Percentiles rank a stretch among this genome's conserved stretches.
Evolutionary conservation across 441 rosid species (phyloP).

Genomic region (Populus hybrid): DNA sequence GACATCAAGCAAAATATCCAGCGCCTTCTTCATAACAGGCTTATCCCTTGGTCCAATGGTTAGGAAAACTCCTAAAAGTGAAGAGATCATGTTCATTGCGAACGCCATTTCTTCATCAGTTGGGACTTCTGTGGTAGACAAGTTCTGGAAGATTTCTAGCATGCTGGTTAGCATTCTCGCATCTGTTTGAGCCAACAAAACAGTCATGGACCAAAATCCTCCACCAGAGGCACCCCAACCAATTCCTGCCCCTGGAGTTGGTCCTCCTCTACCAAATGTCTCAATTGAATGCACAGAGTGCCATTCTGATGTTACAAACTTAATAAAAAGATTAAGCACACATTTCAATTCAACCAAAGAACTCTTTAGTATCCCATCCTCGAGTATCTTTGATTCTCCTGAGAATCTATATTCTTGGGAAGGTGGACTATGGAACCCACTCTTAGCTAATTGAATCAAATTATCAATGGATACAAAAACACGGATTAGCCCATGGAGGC

Average conservation of each 20-base stretch:
- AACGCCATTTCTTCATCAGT: slow-evolving; percentile 33
- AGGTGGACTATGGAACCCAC: slow-evolving; percentile 22
- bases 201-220: slow-evolving; percentile 75
- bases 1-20: slow-evolving; percentile 56
- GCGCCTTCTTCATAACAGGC: slow-evolving; percentile 51
- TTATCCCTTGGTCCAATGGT: slow-evolving; percentile 68
- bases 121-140: slow-evolving; percentile 20
- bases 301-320: slow-evolving; percentile 55
- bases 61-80: slow-evolving; percentile 60
- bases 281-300: slow-evolving; percentile 59
- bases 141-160: slow-evolving; percentile 44
- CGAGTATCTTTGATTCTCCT: slow-evolving; percentile 57
- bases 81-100: slow-evolving; percentile 39
- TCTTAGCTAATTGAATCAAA: slow-evolving; percentile 57
- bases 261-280: slow-evolving; percentile 81
- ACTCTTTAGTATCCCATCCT: slow-evolving; percentile 52
- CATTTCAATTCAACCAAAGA: slow-evolving; percentile 50
- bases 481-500: slow-evolving; percentile 58
- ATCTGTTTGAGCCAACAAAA: slow-evolving; percentile 71
- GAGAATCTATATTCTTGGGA: slow-evolving; percentile 34
- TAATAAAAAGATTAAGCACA: slow-evolving; percentile 41
- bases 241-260: slow-evolving; percentile 79
- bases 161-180: slow-evolving; percentile 48
- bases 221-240: slow-evolving; percentile 96
- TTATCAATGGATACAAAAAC: slow-evolving; percentile 44